Conservation (phyloP, 2,329 filamentous ascomycete genomes). For the Fonsecaea multimorphosa region DNA sequence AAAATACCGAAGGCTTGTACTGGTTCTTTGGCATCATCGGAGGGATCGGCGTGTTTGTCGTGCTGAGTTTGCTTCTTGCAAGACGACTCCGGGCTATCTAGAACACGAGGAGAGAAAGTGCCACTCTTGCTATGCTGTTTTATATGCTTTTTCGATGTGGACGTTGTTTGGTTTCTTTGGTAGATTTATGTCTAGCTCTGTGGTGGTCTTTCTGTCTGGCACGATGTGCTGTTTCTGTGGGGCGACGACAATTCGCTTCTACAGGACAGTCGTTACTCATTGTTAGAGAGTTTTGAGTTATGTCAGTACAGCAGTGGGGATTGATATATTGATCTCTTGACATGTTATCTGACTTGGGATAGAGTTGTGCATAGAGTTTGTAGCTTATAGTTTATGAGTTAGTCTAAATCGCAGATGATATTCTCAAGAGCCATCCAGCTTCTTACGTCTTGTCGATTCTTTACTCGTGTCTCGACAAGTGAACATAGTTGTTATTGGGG, state of each 20-base stretch:
- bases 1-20: conserved; percentile 43
- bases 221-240: neutral
- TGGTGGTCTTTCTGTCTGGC: neutral
- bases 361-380: conserved; percentile 1
- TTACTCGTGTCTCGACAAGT: neutral
- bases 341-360: neutral
- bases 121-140: neutral
- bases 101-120: neutral
- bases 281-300: neutral
- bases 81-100: conserved; percentile 42
- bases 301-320: neutral
- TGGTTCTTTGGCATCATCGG: conserved; percentile 60
- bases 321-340: neutral
- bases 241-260: neutral
- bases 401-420: neutral
- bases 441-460: neutral
- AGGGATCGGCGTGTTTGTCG: conserved; percentile 51
- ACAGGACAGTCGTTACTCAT: neutral
- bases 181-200: neutral
- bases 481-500: too few species aligned
- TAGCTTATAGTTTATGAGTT: neutral
- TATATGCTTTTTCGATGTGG: neutral
- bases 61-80: conserved; percentile 48
- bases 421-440: neutral
- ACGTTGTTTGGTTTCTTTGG: neutral